A percentile compares a stretch with the other conserved stretches of the same genome.
phyloP scores from a whole-genome alignment of 345 rosid species.

The Lenwebbia sp. region DNA sequence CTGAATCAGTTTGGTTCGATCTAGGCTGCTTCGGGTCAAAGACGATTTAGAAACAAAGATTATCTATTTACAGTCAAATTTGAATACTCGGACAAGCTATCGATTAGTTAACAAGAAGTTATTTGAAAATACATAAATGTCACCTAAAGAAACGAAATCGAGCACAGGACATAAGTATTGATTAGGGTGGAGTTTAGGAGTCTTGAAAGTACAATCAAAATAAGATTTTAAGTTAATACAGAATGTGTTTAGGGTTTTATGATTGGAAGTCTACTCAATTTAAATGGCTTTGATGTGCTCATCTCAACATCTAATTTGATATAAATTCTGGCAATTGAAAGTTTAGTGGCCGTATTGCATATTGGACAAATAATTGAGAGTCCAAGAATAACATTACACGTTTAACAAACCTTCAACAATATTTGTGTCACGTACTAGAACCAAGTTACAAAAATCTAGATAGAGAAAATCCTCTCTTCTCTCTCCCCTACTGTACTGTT shows the following conservation, averaged over 20 bases:
- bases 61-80: background rate
- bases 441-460: too few species aligned
- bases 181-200: background rate
- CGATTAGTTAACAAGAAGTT: background rate
- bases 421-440: background rate
- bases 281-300: background rate
- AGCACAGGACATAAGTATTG: background rate
- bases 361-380: background rate
- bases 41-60: background rate
- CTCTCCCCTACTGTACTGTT: too few species aligned
- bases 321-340: background rate
- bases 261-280: background rate
- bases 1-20: background rate
- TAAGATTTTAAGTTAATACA: background rate
- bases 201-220: background rate
- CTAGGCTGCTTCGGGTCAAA: background rate
- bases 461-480: too few species aligned
- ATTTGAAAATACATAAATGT: background rate
- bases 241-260: background rate
- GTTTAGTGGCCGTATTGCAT: background rate
- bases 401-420: background rate
- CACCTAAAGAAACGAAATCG: background rate
- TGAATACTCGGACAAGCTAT: background rate
- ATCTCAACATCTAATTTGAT: background rate
- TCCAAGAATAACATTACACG: background rate